A percentile compares a stretch with the other conserved stretches of the same genome.
These are phyloP conservation scores for Pseudonectria foliicola DNA, from an alignment of 2,329 filamentous ascomycete species.

Conservation along the genomic window DNA sequence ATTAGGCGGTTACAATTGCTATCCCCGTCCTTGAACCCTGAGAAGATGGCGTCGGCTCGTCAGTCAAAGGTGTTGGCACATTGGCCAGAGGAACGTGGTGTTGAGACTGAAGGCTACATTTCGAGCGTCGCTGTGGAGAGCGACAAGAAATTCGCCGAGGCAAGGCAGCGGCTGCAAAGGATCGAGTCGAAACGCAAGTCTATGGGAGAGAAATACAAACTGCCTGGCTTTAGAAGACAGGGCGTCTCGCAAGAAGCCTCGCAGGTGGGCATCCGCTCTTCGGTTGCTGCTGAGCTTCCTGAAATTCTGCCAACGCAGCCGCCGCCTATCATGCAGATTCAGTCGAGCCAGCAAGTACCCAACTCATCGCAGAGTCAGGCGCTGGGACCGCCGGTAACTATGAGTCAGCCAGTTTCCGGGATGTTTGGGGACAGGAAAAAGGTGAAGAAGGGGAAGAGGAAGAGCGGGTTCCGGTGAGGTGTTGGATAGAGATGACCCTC, in stretches of 20 bases:
- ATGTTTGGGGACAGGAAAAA: slow-evolving; percentile 38
- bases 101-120: slow-evolving; percentile 28
- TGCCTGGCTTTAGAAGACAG: slow-evolving; percentile 22
- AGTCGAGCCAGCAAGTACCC: slow-evolving; percentile 31
- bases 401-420: slow-evolving; percentile 41
- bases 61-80: slow-evolving; percentile 26
- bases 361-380: slow-evolving; percentile 29
- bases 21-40: slow-evolving; percentile 22
- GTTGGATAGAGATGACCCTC: slow-evolving; percentile 1
- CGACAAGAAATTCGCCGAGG: slow-evolving; percentile 28
- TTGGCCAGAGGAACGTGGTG: slow-evolving; percentile 33
- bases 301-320: slow-evolving; percentile 9
- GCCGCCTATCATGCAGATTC: slow-evolving; percentile 16
- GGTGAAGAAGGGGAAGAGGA: slow-evolving; percentile 38
- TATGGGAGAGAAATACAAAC: slow-evolving; percentile 27
- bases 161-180: slow-evolving; percentile 26
- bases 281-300: slow-evolving; percentile 8
- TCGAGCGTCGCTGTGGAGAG: slow-evolving; percentile 31
- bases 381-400: slow-evolving; percentile 26
- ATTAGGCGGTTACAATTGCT: slow-evolving; percentile 30
- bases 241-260: slow-evolving; percentile 9
- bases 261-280: slow-evolving; percentile 7
- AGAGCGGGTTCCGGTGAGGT: slow-evolving; percentile 32
- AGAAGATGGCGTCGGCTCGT: slow-evolving; percentile 20
- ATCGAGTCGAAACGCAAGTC: slow-evolving; percentile 28